phyloP scores from a whole-genome alignment of 371 early-diverging fungal genomes.

The Actinomucor elegans region DNA sequence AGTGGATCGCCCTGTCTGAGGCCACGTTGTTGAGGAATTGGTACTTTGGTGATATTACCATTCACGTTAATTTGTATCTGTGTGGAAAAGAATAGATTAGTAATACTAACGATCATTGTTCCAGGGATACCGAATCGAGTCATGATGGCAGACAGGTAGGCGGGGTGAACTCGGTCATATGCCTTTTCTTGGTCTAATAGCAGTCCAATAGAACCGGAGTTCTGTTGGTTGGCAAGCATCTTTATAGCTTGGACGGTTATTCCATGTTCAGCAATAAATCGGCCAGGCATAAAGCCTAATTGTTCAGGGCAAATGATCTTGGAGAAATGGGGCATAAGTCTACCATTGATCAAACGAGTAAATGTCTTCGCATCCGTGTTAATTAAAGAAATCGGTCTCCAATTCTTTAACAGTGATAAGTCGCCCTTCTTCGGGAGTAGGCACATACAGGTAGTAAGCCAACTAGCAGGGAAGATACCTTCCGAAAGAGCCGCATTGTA shows the following conservation, averaged over 20 bases:
- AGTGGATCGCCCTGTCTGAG: constrained; percentile 22
- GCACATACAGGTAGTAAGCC: constrained; percentile 11
- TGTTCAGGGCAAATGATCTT: neutral
- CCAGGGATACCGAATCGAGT: constrained; percentile 6
- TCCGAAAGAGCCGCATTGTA: neutral
- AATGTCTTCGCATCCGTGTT: constrained; percentile 28
- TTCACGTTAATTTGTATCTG: constrained; percentile 11
- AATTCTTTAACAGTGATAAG: constrained; percentile 10
- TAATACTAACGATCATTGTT: neutral
- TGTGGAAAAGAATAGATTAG: constrained; percentile 15
- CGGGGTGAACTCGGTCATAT: constrained; percentile 23
- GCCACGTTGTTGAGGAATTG: constrained; percentile 11
- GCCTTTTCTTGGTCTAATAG: constrained; percentile 13
- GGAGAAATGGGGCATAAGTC: neutral
- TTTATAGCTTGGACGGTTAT: neutral
- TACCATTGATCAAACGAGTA: constrained; percentile 14
- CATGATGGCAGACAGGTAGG: constrained; percentile 5
- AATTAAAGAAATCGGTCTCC: constrained; percentile 27
- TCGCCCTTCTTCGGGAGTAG: constrained; percentile 29
- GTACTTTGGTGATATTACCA: neutral
- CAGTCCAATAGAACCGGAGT: constrained; percentile 1
- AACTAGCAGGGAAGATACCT: constrained; percentile 10
- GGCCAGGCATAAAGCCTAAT: constrained; percentile 8
- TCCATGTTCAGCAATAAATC: constrained; percentile 14
- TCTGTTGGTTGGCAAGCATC: neutral